Evolutionary conservation across 257 asterid species (phyloP).

Genomic region (Craterostigma plantagineum): DNA sequence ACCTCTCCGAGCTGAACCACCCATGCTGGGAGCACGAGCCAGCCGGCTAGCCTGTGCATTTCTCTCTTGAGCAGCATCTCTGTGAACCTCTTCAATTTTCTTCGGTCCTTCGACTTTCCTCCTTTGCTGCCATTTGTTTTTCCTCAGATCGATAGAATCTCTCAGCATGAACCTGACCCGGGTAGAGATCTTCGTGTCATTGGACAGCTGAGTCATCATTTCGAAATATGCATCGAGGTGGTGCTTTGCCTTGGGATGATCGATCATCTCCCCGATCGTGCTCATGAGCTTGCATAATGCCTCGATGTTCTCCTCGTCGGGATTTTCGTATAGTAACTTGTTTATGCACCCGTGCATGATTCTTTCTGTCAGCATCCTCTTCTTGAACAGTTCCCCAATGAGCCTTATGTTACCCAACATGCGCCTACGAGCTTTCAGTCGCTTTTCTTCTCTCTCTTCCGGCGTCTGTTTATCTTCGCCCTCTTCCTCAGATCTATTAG

Average conservation of each 20-base stretch:
- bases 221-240: conserved; percentile 63
- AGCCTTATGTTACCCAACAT: conserved; percentile 90
- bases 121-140: conserved; percentile 95
- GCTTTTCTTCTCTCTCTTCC: conserved; percentile 84
- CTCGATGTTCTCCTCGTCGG: conserved; percentile 84
- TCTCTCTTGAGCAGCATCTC: conserved; percentile 95
- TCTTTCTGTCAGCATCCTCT: conserved; percentile 90
- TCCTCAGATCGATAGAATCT: conserved; percentile 83
- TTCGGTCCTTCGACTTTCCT: conserved; percentile 96
- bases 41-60: conserved; percentile 60
- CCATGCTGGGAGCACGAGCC: conserved; percentile 52
- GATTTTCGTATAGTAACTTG: conserved; percentile 52
- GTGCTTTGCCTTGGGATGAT: conserved; percentile 63
- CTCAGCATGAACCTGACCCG: conserved; percentile 88
- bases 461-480: conserved; percentile 45
- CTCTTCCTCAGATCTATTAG: conserved; percentile 59
- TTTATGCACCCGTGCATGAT: conserved; percentile 85
- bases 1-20: conserved; percentile 42
- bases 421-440: conserved; percentile 49
- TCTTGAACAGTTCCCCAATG: conserved; percentile 85
- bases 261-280: conserved; percentile 90
- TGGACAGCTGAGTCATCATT: conserved; percentile 44
- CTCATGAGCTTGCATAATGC: conserved; percentile 95
- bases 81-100: conserved; percentile 86
- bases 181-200: conserved; percentile 63